These are phyloP conservation scores for Saxophila tyrrhenica DNA, from an alignment of 495 filamentous ascomycete genomes.

Conservation along the genomic window DNA sequence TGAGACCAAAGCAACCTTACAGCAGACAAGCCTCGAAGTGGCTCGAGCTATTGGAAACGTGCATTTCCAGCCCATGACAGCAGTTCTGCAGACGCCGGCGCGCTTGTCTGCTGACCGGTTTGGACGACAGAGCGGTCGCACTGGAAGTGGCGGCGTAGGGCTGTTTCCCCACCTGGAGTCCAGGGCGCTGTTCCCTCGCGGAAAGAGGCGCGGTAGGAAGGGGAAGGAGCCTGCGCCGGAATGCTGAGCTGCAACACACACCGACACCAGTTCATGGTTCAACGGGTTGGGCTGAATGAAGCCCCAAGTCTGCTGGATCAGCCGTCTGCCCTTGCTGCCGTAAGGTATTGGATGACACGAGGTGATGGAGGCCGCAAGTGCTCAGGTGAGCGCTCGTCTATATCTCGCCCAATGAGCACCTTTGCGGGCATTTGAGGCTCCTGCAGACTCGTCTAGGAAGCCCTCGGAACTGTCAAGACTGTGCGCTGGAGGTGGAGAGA, in stretches of 20 bases:
- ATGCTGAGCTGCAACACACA: neutral
- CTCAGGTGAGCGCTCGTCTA: neutral
- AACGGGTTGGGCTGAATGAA: too few relatives aligned
- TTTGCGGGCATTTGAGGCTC: neutral
- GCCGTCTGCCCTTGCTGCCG: neutral
- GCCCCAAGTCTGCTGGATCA: neutral
- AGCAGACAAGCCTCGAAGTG: neutral
- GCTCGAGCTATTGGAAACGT: neutral
- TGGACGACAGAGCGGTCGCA: neutral
- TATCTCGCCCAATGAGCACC: neutral
- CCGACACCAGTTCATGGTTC: too few relatives aligned
- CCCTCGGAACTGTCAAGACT: too few relatives aligned
- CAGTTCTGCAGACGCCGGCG: too few relatives aligned
- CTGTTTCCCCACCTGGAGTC: too few relatives aligned
- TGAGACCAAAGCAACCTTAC: neutral
- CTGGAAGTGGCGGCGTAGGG: neutral
- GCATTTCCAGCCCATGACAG: neutral
- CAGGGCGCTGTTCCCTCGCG: too few relatives aligned
- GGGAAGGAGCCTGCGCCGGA: neutral
- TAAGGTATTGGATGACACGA: neutral
- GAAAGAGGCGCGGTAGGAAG: too few relatives aligned
- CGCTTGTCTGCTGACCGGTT: neutral
- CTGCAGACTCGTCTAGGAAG: neutral
- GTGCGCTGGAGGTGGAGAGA: neutral
- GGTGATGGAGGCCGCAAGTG: too few relatives aligned